phyloP scores from a whole-genome alignment of 2,329 filamentous ascomycete genomes.

The Fusarium agapanthi region DNA sequence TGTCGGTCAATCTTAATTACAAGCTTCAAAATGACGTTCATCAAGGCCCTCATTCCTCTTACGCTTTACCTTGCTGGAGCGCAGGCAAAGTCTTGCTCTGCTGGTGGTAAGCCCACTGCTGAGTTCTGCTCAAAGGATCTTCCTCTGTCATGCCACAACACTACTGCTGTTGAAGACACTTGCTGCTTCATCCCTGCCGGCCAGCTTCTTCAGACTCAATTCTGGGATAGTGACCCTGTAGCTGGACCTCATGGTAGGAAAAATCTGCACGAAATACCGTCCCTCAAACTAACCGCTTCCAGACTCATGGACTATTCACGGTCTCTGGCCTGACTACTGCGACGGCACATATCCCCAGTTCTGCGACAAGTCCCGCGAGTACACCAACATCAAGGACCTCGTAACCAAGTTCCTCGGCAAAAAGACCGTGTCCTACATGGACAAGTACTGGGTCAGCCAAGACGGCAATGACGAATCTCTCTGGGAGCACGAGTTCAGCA shows the following conservation, averaged over 20 bases:
- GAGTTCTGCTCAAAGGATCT: slow-evolving; percentile 29
- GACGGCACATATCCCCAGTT: slow-evolving; percentile 74
- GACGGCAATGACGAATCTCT: slow-evolving; percentile 69
- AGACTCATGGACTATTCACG: slow-evolving; percentile 80
- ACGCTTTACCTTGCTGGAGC: slow-evolving; percentile 5
- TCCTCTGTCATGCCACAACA: slow-evolving; percentile 64
- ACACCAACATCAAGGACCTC: slow-evolving; percentile 72
- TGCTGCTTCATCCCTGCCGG: slow-evolving; percentile 81
- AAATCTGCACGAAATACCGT: accelerated
- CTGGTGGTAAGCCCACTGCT: not conserved
- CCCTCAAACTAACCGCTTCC: slow-evolving; percentile 24
- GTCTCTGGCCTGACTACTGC: slow-evolving; percentile 73
- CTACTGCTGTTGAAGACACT: slow-evolving; percentile 66
- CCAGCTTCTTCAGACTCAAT: slow-evolving; percentile 77
- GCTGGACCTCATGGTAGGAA: slow-evolving; percentile 61
- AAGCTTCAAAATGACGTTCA: slow-evolving; percentile 12
- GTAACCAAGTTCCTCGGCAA: slow-evolving; percentile 61
- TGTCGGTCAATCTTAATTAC: not conserved
- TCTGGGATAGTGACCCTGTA: slow-evolving; percentile 75
- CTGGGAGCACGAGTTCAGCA: slow-evolving; percentile 80
- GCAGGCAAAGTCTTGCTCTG: slow-evolving; percentile 10
- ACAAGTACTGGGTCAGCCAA: slow-evolving; percentile 76
- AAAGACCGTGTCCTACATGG: slow-evolving; percentile 72
- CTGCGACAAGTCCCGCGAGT: slow-evolving; percentile 70
- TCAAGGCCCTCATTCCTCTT: slow-evolving; percentile 17